Percentiles rank a stretch among this genome's conserved stretches.
These are phyloP conservation scores for Penicillium sp. DNA, from an alignment of 2,329 filamentous ascomycete species.

Conservation along the genomic window DNA sequence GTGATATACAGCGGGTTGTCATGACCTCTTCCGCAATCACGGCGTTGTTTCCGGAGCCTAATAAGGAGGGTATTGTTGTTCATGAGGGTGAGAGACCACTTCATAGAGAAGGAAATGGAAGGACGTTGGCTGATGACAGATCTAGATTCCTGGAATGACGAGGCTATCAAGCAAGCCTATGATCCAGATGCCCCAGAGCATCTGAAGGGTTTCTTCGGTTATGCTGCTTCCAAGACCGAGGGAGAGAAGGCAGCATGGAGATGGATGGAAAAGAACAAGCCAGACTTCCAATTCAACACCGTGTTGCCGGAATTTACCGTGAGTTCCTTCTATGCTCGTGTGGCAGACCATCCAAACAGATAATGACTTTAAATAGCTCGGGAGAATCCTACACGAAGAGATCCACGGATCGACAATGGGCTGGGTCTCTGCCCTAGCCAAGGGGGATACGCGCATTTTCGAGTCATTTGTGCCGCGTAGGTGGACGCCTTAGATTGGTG, in stretches of 20 bases:
- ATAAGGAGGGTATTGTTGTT: slow-evolving; percentile 5
- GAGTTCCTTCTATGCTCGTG: slow-evolving; percentile 31
- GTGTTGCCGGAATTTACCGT: slow-evolving; percentile 30
- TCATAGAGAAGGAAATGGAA: background rate
- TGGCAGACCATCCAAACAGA: background rate
- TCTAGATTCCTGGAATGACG: slow-evolving; percentile 15
- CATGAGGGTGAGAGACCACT: slow-evolving; percentile 8
- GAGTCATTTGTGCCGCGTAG: background rate
- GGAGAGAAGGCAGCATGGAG: slow-evolving; percentile 42
- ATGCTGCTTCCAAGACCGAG: slow-evolving; percentile 42
- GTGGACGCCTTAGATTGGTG: background rate
- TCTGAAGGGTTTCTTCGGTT: slow-evolving; percentile 26
- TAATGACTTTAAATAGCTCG: slow-evolving; percentile 16
- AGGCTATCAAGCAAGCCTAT: slow-evolving; percentile 31
- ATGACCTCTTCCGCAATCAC: slow-evolving; percentile 16
- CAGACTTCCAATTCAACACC: slow-evolving; percentile 39
- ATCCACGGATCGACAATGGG: slow-evolving; percentile 16
- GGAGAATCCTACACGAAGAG: slow-evolving; percentile 29
- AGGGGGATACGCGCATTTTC: slow-evolving; percentile 4
- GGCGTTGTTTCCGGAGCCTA: background rate
- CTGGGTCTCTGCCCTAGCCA: slow-evolving; percentile 4
- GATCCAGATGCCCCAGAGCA: slow-evolving; percentile 22
- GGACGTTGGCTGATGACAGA: background rate
- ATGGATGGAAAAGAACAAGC: slow-evolving; percentile 38
- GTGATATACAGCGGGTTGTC: slow-evolving; percentile 13